A percentile compares a stretch with the other conserved stretches of the same genome.
Evolutionary conservation across 2,329 filamentous ascomycete genomes (phyloP).

Genomic region (Calonectria hongkongensis): DNA sequence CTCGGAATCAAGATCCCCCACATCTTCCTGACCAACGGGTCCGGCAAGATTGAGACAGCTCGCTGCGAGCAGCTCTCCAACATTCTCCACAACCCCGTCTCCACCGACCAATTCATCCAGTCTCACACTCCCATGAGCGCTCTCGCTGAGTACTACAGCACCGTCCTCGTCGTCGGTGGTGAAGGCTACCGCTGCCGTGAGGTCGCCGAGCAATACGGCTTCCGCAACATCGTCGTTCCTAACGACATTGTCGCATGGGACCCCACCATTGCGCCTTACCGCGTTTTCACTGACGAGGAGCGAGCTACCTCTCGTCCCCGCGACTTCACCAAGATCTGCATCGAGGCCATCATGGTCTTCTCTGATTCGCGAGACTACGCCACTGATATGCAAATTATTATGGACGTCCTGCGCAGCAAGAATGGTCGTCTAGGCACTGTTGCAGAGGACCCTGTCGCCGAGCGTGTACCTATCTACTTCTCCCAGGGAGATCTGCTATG

Average conservation of each 20-base stretch:
- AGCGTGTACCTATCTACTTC: slow-evolving; percentile 84
- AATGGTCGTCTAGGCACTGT: slow-evolving; percentile 83
- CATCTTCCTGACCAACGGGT: slow-evolving; percentile 94
- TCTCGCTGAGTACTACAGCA: slow-evolving; percentile 84
- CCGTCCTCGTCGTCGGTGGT: slow-evolving; percentile 84
- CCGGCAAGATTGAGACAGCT: slow-evolving; percentile 91
- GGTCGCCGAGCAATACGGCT: slow-evolving; percentile 78
- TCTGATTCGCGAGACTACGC: slow-evolving; percentile 96
- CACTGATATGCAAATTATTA: slow-evolving; percentile 86
- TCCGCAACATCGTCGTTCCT: slow-evolving; percentile 86
- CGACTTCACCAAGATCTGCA: slow-evolving; percentile 84
- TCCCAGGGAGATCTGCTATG: slow-evolving; percentile 91
- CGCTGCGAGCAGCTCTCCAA: slow-evolving; percentile 85
- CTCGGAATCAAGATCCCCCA: slow-evolving; percentile 90
- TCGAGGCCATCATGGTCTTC: slow-evolving; percentile 92
- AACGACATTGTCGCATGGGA: slow-evolving; percentile 85
- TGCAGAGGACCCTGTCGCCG: slow-evolving; percentile 59
- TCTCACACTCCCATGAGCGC: slow-evolving; percentile 88
- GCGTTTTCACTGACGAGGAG: slow-evolving; percentile 77
- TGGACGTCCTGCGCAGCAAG: slow-evolving; percentile 86
- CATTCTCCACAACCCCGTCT: slow-evolving; percentile 54
- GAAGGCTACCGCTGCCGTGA: slow-evolving; percentile 81
- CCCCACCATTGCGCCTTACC: slow-evolving; percentile 88
- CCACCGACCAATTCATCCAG: slow-evolving; percentile 79
- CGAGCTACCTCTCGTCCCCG: slow-evolving; percentile 79